Evolutionary conservation across 2,329 filamentous ascomycete genomes (phyloP).

Genomic region (Pseudonectria buxi): DNA sequence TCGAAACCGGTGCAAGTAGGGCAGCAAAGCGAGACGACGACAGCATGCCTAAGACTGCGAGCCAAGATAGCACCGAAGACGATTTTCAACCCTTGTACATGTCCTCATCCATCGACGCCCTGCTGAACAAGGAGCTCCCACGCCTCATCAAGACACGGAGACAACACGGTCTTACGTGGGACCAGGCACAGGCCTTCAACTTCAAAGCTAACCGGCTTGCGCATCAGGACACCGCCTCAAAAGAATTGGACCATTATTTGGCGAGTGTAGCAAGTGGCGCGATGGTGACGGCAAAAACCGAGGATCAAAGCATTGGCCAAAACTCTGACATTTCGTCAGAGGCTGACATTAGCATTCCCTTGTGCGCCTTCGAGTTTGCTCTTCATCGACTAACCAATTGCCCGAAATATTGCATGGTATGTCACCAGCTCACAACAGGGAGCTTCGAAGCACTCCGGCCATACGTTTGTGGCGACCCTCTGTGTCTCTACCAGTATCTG

Average conservation of each 20-base stretch:
- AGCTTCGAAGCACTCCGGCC: conserved; percentile 67
- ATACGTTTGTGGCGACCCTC: conserved; percentile 65
- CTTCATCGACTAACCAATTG: conserved; percentile 73
- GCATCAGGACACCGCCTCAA: neutral
- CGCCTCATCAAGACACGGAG: conserved; percentile 54
- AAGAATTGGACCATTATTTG: neutral
- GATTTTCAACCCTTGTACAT: conserved; percentile 52
- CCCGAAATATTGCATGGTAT: conserved; percentile 81
- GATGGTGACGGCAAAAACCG: too few relatives aligned
- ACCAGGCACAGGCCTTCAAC: conserved; percentile 23
- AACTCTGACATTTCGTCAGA: conserved; percentile 8
- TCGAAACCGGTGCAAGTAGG: too few relatives aligned
- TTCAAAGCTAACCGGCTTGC: conserved; percentile 6
- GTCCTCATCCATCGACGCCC: conserved; percentile 57
- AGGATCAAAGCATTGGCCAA: too few relatives aligned
- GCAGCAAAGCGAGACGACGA: neutral
- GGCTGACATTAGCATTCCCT: conserved; percentile 41
- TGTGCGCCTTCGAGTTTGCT: conserved; percentile 65
- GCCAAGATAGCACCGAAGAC: conserved; percentile 3
- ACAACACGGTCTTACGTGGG: conserved; percentile 53
- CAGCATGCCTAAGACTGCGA: too few relatives aligned
- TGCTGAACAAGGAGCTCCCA: conserved; percentile 58
- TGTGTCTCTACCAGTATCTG: conserved; percentile 88
- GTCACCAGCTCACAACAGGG: conserved; percentile 60
- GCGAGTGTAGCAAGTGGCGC: neutral